Evolutionary conservation across 305 asterid species (phyloP), one percentile per base, ranked within the genome.

Genomic region (Vinca major): DNA sequence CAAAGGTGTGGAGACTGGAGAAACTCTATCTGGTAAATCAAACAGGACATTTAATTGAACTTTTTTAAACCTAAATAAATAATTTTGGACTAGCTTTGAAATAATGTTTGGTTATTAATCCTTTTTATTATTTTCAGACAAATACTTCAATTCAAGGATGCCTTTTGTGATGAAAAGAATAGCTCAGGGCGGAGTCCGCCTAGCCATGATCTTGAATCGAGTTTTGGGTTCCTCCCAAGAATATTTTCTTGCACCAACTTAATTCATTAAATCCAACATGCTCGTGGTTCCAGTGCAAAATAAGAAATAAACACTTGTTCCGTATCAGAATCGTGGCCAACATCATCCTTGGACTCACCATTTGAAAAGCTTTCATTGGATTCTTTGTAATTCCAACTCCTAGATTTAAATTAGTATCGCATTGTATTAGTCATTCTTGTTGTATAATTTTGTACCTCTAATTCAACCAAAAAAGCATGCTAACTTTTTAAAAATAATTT

Each of bases 131-230:
- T 62, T 55, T 52, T 47, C 86, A 91, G 96, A 88, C 70, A 79
- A 84, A 65, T 89, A 92, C 74, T 92, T 92, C 63, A 77, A 84
- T 68, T 86, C 98, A 57, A 82, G 98, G 74, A 50, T 86, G 63
- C 85, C 98, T 20, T 71, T 86, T 54, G 96, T 89, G 21, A 88
- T 80, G 95, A 89, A 86, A 73, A 80, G 98, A 69, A 77, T 92
- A 74, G 98, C 96, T 63, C 98, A 92, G 64, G 98, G 96, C 17
- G 98, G 96, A 52, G 96, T 88, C 10, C 88, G 98, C 52, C 73
- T 92, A 70, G 96, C 95, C 70, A 90, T 86, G 96, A 80, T 89
- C 73, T 70, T 89, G 73, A 92, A 88, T 63, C 76, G 78, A 55
- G 82, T 85, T 45, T 78, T 91, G 14, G 86, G 85, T 39, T 71